Conservation (phyloP, 148 eudicot genomes). For the Chenopodium quinoa region DNA sequence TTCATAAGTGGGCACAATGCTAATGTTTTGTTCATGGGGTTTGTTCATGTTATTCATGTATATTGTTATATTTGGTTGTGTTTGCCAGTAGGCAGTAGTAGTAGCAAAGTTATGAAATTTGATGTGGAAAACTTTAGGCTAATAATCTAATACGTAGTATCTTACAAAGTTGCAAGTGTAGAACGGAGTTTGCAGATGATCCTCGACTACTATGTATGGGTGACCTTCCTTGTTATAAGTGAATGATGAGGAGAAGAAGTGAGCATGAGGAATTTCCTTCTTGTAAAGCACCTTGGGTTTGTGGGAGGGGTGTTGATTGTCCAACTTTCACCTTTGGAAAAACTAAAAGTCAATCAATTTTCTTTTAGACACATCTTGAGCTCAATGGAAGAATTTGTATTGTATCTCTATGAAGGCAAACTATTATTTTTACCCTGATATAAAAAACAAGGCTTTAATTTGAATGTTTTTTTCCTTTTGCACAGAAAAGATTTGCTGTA, state of each 20-base stretch:
- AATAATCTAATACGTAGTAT: background rate
- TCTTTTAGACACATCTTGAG: background rate
- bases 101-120: constrained; percentile 6
- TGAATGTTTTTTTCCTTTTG: background rate
- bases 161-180: background rate
- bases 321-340: background rate
- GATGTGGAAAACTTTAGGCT: background rate
- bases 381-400: background rate
- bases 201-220: background rate
- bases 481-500: background rate
- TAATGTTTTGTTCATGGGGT: background rate
- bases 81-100: background rate
- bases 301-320: no score
- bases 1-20: background rate
- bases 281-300: no score
- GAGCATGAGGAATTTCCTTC: background rate
- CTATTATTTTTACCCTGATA: no score
- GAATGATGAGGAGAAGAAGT: background rate
- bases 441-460: background rate
- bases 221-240: background rate
- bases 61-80: background rate
- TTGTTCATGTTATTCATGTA: background rate
- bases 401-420: background rate
- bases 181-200: background rate
- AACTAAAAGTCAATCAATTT: background rate